Conservation (phyloP, 495 filamentous ascomycete genomes). For the Massariosphaeria phaeospora region DNA sequence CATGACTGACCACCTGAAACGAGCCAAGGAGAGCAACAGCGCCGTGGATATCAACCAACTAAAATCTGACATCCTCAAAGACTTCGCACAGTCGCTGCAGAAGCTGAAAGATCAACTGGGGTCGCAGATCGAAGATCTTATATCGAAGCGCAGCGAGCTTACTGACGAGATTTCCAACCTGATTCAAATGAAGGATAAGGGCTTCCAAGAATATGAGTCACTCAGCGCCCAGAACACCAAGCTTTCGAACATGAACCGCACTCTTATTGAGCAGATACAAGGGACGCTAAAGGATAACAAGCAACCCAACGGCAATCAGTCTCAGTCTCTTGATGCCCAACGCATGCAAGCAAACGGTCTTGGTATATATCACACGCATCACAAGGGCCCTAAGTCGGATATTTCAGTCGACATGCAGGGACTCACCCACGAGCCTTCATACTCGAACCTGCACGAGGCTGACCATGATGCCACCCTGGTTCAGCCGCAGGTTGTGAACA, state of each 20-base stretch:
- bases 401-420: conserved; percentile 54
- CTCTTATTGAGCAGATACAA: conserved; percentile 89
- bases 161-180: conserved; percentile 76
- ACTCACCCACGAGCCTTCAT: conserved; percentile 33
- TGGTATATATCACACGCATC: conserved; percentile 71
- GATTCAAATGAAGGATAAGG: conserved; percentile 78
- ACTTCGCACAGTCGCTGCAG: conserved; percentile 83
- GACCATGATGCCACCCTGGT: conserved; percentile 30
- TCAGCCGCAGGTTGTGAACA: conserved; percentile 81
- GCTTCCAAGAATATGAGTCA: conserved; percentile 91
- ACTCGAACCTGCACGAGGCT: conserved; percentile 28
- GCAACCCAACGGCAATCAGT: conserved; percentile 41
- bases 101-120: conserved; percentile 75
- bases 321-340: conserved; percentile 49
- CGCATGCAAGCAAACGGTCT: conserved; percentile 58
- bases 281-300: conserved; percentile 80
- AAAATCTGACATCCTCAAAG: conserved; percentile 77
- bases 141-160: conserved; percentile 73
- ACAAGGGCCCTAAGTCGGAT: conserved; percentile 63
- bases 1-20: conserved; percentile 69
- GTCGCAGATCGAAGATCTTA: conserved; percentile 74
- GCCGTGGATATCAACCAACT: conserved; percentile 46
- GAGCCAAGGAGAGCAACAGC: conserved; percentile 56
- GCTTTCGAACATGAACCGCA: conserved; percentile 88
- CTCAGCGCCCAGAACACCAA: conserved; percentile 90